Base-by-base conservation (phyloP, 225 moss, liverwort and hornwort genomes). In the Rhytidiadelphus loreus region DNA sequence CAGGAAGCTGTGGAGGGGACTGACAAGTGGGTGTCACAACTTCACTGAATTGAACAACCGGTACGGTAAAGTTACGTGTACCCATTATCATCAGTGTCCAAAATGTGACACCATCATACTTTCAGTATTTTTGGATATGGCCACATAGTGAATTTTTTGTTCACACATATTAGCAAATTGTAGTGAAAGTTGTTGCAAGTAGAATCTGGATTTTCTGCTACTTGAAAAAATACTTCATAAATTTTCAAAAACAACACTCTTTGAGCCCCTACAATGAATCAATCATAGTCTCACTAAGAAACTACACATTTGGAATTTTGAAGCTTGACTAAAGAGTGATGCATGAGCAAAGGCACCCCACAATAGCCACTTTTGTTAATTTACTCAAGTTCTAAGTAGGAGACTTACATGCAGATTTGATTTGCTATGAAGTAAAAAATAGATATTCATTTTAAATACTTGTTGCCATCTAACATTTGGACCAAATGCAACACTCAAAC, bases 221-320 rank as follows among this genome's bases (percentile, higher is more conserved):
- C 0, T 48, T 0, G 0, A 0, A 50, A n/a, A 50, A 50, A 75
- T 50, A 32, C 12, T 1, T 7, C 19, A 50, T 32, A 21, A 50
- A 50, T 48, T 75, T 50, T 50, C 2, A 12, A 50, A 20, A 75
- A 2, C 50, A 75, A 32, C 7, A 32, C 1, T 48, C 20, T 75
- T 16, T 19, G 12, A 11, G 7, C 0, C 6, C 18, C 7, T 48
- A 48, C 4, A 74, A 30, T 74, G 19, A 7, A 0, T 30, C 7
- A 7, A 0, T 30, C 7, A 32, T 32, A 30, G 12, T 11, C 11
- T 30, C 0, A 18, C 1, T 12, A 75, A 3, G 3, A 71, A 43
- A 16, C 5, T 43, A 48, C 1, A 12, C 32, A 75, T 75, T 43
- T 48, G 5, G 4, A 75, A 50, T 4, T 3, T 75, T 50, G 12